These are phyloP conservation scores for Neltuma alba DNA, from an alignment of 306 rosid species.

Conservation along the genomic window DNA sequence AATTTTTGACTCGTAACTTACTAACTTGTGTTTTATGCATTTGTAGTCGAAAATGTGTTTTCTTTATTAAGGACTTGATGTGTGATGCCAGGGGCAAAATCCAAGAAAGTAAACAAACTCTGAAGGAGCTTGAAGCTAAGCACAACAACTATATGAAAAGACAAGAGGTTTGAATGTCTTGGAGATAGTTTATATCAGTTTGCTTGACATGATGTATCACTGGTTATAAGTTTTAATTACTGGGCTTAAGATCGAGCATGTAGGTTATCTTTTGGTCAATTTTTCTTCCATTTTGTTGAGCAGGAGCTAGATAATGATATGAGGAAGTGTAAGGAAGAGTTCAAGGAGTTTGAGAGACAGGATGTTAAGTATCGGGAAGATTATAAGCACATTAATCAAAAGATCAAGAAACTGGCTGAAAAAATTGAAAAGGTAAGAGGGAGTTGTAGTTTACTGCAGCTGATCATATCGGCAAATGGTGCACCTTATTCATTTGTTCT, in stretches of 20 bases:
- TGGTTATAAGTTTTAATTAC: not conserved
- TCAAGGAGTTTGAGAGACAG: conserved; percentile 93
- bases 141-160: conserved; percentile 61
- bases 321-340: conserved; percentile 84
- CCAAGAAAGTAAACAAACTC: conserved; percentile 57
- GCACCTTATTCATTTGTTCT: conserved; percentile 37
- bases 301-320: conserved; percentile 85
- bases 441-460: conserved; percentile 20
- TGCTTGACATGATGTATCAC: conserved; percentile 17
- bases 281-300: conserved; percentile 26
- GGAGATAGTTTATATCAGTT: conserved; percentile 28
- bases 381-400: conserved; percentile 78
- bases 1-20: conserved; percentile 1
- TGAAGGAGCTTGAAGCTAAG: conserved; percentile 83
- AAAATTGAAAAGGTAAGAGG: conserved; percentile 77
- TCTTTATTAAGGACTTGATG: conserved; percentile 31
- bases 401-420: conserved; percentile 85
- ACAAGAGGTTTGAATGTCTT: conserved; percentile 74
- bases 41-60: conserved; percentile 5
- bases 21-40: not conserved
- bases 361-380: conserved; percentile 93
- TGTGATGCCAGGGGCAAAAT: conserved; percentile 72
- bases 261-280: not conserved
- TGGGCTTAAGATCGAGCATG: conserved; percentile 23
- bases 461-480: conserved; percentile 12